These are phyloP conservation scores for Phytopythium chamaehyphon DNA, from an alignment of 352 stramenopile genomes.

Conservation along the genomic window DNA sequence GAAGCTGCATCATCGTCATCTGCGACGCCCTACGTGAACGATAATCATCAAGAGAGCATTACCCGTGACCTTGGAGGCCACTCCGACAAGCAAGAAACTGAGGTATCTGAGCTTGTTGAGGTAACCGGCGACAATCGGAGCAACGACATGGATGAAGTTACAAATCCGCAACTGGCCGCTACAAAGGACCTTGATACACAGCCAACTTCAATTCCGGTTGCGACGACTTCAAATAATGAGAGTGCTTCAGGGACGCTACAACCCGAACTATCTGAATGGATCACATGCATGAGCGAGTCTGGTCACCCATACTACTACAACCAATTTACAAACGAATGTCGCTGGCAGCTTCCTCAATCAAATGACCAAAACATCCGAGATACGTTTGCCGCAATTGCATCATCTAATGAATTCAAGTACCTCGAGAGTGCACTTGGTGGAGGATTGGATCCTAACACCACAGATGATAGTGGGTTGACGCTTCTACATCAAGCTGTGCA, in stretches of 20 bases:
- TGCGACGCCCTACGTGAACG: too few relatives aligned
- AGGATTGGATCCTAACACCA: conserved; percentile 28
- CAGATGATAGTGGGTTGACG: conserved; percentile 31
- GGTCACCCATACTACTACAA: conserved; percentile 78
- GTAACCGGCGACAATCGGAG: too few relatives aligned
- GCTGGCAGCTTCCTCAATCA: conserved; percentile 42
- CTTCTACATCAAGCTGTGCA: conserved; percentile 50
- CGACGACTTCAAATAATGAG: neutral
- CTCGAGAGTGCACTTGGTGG: conserved; percentile 34
- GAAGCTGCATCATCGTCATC: too few relatives aligned
- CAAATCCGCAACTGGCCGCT: too few relatives aligned
- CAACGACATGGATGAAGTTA: too few relatives aligned
- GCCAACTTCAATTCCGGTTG: too few relatives aligned
- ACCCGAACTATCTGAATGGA: conserved; percentile 25
- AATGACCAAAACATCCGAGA: conserved; percentile 3
- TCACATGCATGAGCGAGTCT: conserved; percentile 37
- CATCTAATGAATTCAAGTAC: conserved; percentile 14
- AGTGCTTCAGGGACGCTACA: neutral
- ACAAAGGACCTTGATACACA: too few relatives aligned
- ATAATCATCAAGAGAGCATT: too few relatives aligned
- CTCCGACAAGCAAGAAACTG: too few relatives aligned
- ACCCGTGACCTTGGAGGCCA: too few relatives aligned
- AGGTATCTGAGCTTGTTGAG: too few relatives aligned
- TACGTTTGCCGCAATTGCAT: conserved; percentile 16
- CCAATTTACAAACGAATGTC: conserved; percentile 39